phyloP scores from a whole-genome alignment of 2,329 filamentous ascomycete genomes.

The Hypocrella siamensis region DNA sequence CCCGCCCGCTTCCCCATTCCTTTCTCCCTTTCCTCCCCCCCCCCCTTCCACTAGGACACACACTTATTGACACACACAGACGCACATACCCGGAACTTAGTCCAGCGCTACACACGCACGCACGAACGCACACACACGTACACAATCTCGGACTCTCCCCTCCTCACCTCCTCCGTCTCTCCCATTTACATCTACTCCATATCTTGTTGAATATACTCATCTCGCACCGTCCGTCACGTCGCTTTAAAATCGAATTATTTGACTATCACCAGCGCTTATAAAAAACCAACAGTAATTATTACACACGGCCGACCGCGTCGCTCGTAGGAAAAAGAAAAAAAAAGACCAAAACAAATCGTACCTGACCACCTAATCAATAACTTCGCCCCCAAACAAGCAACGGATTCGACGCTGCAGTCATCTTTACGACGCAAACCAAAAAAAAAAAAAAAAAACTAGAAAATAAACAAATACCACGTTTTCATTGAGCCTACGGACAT shows the following conservation, averaged over 20 bases:
- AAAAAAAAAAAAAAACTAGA: no score
- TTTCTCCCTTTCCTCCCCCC: not conserved
- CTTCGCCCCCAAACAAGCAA: constrained; percentile 4
- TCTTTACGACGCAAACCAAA: not conserved
- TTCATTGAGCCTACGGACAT: constrained; percentile 3
- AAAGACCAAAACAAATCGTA: not conserved
- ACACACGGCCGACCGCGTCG: no score
- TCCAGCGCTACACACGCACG: no score
- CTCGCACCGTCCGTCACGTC: not conserved
- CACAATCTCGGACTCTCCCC: not conserved
- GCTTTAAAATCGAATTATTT: not conserved
- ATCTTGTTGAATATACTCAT: not conserved
- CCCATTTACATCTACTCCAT: not conserved
- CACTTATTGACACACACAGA: not conserved
- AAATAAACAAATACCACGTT: no score
- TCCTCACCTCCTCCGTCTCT: not conserved
- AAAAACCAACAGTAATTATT: no score
- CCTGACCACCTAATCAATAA: constrained; percentile 5
- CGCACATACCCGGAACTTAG: constrained; percentile 1
- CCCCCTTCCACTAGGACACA: not conserved
- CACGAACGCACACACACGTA: not conserved
- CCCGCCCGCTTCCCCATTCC: constrained; percentile 3
- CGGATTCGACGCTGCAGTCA: constrained; percentile 1
- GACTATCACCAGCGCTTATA: not conserved
- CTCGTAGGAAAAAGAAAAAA: not conserved